Conservation (phyloP, 179 eudicot genomes). For the Nepenthes alata region DNA sequence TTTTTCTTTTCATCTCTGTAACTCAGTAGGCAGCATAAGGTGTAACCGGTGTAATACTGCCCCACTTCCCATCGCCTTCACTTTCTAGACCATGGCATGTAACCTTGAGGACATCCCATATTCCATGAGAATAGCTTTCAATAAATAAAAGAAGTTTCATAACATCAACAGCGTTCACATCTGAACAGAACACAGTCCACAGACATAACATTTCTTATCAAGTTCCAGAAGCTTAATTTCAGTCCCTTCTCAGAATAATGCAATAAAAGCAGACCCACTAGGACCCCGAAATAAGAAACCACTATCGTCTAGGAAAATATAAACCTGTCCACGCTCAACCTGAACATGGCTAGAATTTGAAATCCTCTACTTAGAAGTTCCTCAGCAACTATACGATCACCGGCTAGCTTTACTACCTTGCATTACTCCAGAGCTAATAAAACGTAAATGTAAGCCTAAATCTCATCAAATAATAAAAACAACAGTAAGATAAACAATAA, state of each 20-base stretch:
- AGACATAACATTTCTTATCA: slow-evolving; percentile 57
- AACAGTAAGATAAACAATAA: too few relatives aligned
- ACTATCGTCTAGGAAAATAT: too few relatives aligned
- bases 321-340: too few relatives aligned
- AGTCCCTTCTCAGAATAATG: slow-evolving; percentile 81
- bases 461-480: too few relatives aligned
- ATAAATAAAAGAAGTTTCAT: slow-evolving; percentile 51
- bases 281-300: slow-evolving; percentile 30
- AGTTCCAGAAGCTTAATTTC: slow-evolving; percentile 88
- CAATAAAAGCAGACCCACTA: slow-evolving; percentile 50
- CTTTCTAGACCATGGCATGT: slow-evolving; percentile 24
- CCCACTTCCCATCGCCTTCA: slow-evolving; percentile 67
- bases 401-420: too few relatives aligned
- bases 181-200: slow-evolving; percentile 52
- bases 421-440: too few relatives aligned
- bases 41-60: slow-evolving; percentile 66
- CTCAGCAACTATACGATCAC: too few relatives aligned
- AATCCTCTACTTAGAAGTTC: too few relatives aligned
- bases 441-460: too few relatives aligned
- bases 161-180: slow-evolving; percentile 35
- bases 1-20: slow-evolving; percentile 22
- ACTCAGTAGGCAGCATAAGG: slow-evolving; percentile 69
- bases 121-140: slow-evolving; percentile 34
- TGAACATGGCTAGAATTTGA: too few relatives aligned
- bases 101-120: slow-evolving; percentile 52